These are phyloP conservation scores for Pseudoturritis turrita DNA, from an alignment of 345 rosid species.

Conservation along the genomic window DNA sequence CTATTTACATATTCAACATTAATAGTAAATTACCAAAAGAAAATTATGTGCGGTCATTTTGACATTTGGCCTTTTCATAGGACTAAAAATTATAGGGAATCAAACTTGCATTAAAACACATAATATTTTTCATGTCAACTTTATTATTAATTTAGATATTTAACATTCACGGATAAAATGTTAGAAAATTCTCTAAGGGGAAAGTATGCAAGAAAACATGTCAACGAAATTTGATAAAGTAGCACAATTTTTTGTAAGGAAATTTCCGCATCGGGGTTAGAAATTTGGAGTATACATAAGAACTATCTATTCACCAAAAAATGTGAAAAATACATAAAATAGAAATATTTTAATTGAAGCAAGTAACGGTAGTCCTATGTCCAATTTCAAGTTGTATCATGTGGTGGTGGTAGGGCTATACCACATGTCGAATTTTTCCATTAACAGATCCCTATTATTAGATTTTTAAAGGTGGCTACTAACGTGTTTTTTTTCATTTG, in stretches of 20 bases:
- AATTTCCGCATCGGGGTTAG: background rate
- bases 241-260: background rate
- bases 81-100: background rate
- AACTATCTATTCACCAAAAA: background rate
- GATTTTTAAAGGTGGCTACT: too few species aligned
- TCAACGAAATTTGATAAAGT: background rate
- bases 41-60: background rate
- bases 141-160: background rate
- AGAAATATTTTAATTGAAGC: background rate
- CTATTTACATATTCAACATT: background rate
- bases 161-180: background rate
- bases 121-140: background rate
- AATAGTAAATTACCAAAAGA: background rate
- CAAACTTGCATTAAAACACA: background rate
- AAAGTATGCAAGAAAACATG: background rate
- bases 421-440: background rate
- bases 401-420: background rate
- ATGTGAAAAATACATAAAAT: too few species aligned
- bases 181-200: background rate
- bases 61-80: background rate
- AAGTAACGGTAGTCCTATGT: background rate
- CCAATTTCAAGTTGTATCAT: background rate
- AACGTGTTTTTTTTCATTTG: too few species aligned
- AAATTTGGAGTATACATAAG: background rate
- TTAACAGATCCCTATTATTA: too few species aligned